phyloP scores from a whole-genome alignment of 2,329 filamentous ascomycete genomes.

The Annulohypoxylon truncatum region DNA sequence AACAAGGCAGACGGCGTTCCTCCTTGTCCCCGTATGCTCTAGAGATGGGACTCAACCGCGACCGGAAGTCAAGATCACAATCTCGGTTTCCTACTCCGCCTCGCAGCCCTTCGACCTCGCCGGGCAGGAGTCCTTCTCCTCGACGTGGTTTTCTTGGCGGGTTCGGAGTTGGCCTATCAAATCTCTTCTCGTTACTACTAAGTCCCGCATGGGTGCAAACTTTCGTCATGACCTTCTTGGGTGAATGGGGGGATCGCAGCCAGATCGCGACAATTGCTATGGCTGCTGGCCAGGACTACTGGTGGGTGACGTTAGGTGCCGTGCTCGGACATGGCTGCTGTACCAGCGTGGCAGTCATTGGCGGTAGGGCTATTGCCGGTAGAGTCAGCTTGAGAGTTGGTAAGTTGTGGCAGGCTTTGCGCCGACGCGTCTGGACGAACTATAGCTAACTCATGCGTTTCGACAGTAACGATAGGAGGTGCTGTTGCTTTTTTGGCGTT shows the following conservation, averaged over 20 bases:
- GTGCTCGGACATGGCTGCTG: slow-evolving; percentile 88
- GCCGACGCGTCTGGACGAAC: neutral
- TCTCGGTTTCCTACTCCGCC: slow-evolving; percentile 83
- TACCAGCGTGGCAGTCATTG: slow-evolving; percentile 90
- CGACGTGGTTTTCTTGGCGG: slow-evolving; percentile 51
- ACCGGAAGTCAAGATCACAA: slow-evolving; percentile 76
- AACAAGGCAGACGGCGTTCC: slow-evolving; percentile 72
- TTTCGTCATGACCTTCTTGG: slow-evolving; percentile 98
- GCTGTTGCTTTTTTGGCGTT: slow-evolving; percentile 91
- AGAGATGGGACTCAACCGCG: slow-evolving; percentile 78
- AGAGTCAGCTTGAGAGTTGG: slow-evolving; percentile 95
- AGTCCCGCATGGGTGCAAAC: slow-evolving; percentile 99
- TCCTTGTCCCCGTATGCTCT: slow-evolving; percentile 80
- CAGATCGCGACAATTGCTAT: slow-evolving; percentile 99
- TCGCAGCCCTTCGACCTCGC: slow-evolving; percentile 82
- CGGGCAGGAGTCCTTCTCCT: slow-evolving; percentile 69
- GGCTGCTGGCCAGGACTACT: slow-evolving; percentile 98
- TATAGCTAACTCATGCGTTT: slow-evolving; percentile 13
- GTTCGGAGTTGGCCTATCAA: slow-evolving; percentile 71
- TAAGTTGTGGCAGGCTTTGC: slow-evolving; percentile 63
- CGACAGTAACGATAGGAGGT: slow-evolving; percentile 89
- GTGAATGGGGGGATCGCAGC: slow-evolving; percentile 97
- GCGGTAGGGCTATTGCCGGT: slow-evolving; percentile 91
- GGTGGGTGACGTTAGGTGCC: slow-evolving; percentile 96
- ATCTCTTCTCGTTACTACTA: slow-evolving; percentile 86